Percentiles rank a stretch among this genome's conserved stretches.
Evolutionary conservation across 1,139 yeast species (phyloP).

Genomic region (Debaryomyces coudertii): DNA sequence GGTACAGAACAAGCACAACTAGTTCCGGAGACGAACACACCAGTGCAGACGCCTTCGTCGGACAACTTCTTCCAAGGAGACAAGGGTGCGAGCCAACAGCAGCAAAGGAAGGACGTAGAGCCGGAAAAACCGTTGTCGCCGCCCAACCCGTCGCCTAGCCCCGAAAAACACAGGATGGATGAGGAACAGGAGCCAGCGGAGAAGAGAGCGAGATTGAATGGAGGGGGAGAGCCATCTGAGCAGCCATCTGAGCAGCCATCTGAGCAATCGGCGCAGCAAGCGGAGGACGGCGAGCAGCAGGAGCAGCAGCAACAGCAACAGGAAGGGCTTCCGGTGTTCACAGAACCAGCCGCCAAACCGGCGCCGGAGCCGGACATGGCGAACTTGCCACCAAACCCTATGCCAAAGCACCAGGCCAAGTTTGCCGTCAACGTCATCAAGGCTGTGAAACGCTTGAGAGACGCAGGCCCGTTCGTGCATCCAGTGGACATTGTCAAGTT

Average conservation of each 20-base stretch:
- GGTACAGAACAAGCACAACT: constrained; percentile 19
- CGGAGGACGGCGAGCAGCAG: constrained; percentile 11
- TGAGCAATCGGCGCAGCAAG: not conserved
- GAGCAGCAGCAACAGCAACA: constrained; percentile 11
- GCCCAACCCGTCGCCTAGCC: constrained; percentile 50
- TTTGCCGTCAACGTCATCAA: constrained; percentile 69
- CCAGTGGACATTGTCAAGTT: constrained; percentile 91
- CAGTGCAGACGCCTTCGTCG: constrained; percentile 46
- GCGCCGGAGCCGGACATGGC: constrained; percentile 72
- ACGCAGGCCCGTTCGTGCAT: constrained; percentile 83
- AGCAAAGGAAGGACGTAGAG: constrained; percentile 16
- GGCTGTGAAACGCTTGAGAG: constrained; percentile 87
- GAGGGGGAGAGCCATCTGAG: constrained; percentile 9
- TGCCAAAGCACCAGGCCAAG: constrained; percentile 84
- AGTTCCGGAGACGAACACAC: constrained; percentile 37
- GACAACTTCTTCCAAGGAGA: constrained; percentile 27
- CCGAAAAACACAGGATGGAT: constrained; percentile 41
- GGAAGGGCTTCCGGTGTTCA: constrained; percentile 20
- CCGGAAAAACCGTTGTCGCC: constrained; percentile 49
- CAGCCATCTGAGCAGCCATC: not conserved
- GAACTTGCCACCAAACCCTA: constrained; percentile 66
- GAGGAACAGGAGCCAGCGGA: constrained; percentile 22
- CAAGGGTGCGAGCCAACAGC: constrained; percentile 15
- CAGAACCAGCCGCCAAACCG: constrained; percentile 72
- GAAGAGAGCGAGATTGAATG: constrained; percentile 28